A percentile compares a stretch with the other conserved stretches of the same genome.
These are phyloP conservation scores for Hypoxylon sp. DNA, from an alignment of 2,329 filamentous ascomycete genomes.

Conservation along the genomic window DNA sequence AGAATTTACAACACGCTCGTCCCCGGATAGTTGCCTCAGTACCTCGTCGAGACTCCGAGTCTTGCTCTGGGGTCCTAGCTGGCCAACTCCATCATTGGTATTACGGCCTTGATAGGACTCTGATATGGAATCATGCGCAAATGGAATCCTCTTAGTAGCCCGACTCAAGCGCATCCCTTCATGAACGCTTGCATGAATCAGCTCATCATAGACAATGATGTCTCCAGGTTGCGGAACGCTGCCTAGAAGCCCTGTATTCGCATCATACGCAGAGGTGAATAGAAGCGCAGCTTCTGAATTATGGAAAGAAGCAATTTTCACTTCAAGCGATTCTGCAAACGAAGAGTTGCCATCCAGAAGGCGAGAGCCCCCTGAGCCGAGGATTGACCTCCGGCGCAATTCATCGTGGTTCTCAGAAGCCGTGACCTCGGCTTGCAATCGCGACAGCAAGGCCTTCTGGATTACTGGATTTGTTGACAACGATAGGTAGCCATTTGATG, in stretches of 20 bases:
- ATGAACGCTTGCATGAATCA: slow-evolving; percentile 82
- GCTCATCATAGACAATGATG: slow-evolving; percentile 77
- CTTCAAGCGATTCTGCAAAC: slow-evolving; percentile 61
- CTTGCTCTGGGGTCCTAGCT: slow-evolving; percentile 21
- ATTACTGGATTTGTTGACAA: slow-evolving; percentile 67
- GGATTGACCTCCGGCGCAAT: slow-evolving; percentile 26
- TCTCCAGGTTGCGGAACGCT: slow-evolving; percentile 72
- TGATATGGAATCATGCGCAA: slow-evolving; percentile 68
- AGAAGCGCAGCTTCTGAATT: slow-evolving; percentile 60
- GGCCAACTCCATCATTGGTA: slow-evolving; percentile 44
- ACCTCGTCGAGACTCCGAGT: slow-evolving; percentile 49
- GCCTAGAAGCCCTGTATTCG: slow-evolving; percentile 73
- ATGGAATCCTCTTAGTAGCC: slow-evolving; percentile 62
- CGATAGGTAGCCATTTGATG: slow-evolving; percentile 84
- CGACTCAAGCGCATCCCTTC: slow-evolving; percentile 80
- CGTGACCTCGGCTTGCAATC: slow-evolving; percentile 48
- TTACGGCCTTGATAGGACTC: slow-evolving; percentile 1
- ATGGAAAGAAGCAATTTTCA: slow-evolving; percentile 63
- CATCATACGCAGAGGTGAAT: slow-evolving; percentile 74
- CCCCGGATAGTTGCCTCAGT: slow-evolving; percentile 47
- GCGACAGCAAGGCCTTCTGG: slow-evolving; percentile 73
- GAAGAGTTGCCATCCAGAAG: slow-evolving; percentile 65
- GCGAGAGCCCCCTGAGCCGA: slow-evolving; percentile 66
- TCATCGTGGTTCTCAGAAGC: slow-evolving; percentile 4
- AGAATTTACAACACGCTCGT: slow-evolving; percentile 29